These are phyloP conservation scores for Rhodotorula sp. DNA, from an alignment of 1,284 basidiomycete species.

Conservation along the genomic window DNA sequence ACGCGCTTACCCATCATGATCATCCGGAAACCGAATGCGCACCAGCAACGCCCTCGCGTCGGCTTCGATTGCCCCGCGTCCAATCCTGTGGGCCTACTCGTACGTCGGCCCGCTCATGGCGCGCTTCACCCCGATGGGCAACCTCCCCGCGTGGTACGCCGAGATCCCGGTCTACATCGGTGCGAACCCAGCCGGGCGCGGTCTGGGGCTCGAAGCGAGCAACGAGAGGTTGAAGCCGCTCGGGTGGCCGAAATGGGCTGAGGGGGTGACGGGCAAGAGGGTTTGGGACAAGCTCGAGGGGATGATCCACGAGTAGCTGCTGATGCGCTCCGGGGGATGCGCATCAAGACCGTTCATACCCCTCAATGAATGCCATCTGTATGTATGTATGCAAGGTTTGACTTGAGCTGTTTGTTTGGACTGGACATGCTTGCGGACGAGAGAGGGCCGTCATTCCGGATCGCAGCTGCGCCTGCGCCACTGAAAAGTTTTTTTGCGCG, in stretches of 20 bases:
- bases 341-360: neutral
- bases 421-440: too few relatives aligned
- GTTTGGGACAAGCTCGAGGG: constrained; percentile 25
- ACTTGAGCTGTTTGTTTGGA: too few relatives aligned
- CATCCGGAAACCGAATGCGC: too few relatives aligned
- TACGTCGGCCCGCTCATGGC: constrained; percentile 42
- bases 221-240: constrained; percentile 28
- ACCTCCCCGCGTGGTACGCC: constrained; percentile 41
- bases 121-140: constrained; percentile 38
- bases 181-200: constrained; percentile 28
- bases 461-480: too few relatives aligned
- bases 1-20: neutral
- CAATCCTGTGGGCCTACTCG: constrained; percentile 41
- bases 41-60: constrained; percentile 14
- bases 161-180: constrained; percentile 44
- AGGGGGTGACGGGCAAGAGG: constrained; percentile 11
- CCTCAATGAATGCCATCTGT: neutral
- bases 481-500: too few relatives aligned
- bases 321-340: too few relatives aligned
- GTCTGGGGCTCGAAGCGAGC: constrained; percentile 20
- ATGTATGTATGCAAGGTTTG: too few relatives aligned
- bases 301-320: constrained; percentile 15
- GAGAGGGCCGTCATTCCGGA: too few relatives aligned
- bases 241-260: constrained; percentile 26
- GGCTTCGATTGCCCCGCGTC: constrained; percentile 46